These are phyloP conservation scores for Yamadazyma diospyri DNA, from an alignment of 1,139 yeast species.

Conservation along the genomic window DNA sequence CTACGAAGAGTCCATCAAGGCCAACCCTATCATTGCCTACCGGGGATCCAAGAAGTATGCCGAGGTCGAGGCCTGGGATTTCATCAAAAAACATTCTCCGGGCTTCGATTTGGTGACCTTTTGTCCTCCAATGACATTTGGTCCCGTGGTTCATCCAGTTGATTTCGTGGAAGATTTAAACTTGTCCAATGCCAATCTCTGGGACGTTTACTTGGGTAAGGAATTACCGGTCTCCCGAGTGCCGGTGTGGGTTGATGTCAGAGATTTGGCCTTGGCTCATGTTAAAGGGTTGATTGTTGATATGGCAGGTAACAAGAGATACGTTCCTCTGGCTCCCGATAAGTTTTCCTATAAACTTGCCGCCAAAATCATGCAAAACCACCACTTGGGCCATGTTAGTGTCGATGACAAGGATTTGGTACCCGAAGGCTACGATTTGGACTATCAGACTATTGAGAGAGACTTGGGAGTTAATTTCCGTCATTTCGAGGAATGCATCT, in stretches of 20 bases:
- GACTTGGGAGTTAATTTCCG: constrained; percentile 33
- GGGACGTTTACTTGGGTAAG: constrained; percentile 13
- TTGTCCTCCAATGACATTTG: constrained; percentile 50
- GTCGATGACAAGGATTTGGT: constrained; percentile 8
- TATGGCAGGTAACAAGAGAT: constrained; percentile 22
- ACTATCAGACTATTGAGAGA: constrained; percentile 24
- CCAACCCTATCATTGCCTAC: constrained; percentile 36
- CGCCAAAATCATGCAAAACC: constrained; percentile 17
- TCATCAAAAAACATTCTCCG: constrained; percentile 25
- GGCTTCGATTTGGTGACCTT: constrained; percentile 42
- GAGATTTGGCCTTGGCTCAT: constrained; percentile 39
- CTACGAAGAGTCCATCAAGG: constrained; percentile 31
- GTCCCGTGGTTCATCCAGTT: constrained; percentile 37
- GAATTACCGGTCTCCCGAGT: constrained; percentile 18
- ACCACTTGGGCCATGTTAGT: constrained; percentile 14
- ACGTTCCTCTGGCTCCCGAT: constrained; percentile 24
- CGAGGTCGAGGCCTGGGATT: constrained; percentile 38
- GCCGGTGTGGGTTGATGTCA: constrained; percentile 36
- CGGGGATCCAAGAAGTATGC: constrained; percentile 40
- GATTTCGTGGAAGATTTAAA: constrained; percentile 21
- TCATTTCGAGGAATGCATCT: constrained; percentile 27
- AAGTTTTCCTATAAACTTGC: constrained; percentile 25
- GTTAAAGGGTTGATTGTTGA: constrained; percentile 27
- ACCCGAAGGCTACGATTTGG: constrained; percentile 18
- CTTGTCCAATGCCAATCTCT: constrained; percentile 20